A percentile compares a stretch with the other conserved stretches of the same genome.
Conservation (phyloP, 2,329 filamentous ascomycete genomes). For the Shiraia bambusicola region DNA sequence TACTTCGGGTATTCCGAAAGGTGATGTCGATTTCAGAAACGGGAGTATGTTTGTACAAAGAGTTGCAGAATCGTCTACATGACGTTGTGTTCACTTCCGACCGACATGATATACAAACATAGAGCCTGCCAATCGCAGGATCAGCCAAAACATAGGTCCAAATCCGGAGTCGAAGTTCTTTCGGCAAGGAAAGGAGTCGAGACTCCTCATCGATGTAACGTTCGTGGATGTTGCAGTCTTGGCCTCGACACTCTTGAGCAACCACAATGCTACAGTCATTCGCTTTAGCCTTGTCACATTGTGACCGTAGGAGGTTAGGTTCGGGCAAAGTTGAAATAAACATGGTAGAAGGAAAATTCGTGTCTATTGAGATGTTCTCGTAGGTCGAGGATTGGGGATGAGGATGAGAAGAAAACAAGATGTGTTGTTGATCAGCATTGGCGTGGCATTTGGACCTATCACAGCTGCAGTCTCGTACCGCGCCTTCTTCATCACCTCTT, state of each 20-base stretch:
- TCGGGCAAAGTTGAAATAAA: too few species aligned
- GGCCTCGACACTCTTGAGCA: not conserved
- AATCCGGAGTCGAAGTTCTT: slow-evolving; percentile 26
- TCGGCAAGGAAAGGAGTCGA: slow-evolving; percentile 22
- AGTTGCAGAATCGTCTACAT: slow-evolving; percentile 4
- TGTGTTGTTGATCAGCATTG: too few species aligned
- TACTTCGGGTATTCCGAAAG: slow-evolving; percentile 3
- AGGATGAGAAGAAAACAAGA: too few species aligned
- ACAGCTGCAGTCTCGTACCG: too few species aligned
- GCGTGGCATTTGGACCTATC: too few species aligned
- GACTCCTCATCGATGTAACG: not conserved
- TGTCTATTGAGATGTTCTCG: too few species aligned
- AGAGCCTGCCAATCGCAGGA: slow-evolving; percentile 6
- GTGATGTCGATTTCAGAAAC: slow-evolving; percentile 5
- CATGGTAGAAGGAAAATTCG: too few species aligned
- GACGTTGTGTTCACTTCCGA: slow-evolving; percentile 1
- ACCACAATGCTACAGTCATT: not conserved
- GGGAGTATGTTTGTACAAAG: slow-evolving; percentile 1
- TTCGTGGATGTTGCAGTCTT: not conserved
- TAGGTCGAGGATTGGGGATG: too few species aligned
- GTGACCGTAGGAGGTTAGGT: too few species aligned
- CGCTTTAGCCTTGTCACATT: too few species aligned
- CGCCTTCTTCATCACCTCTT: too few species aligned
- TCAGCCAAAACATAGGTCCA: slow-evolving; percentile 23
- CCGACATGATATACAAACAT: slow-evolving; percentile 15